phyloP scores from a whole-genome alignment of 495 filamentous ascomycete genomes.

The Cercophora newfieldiana region DNA sequence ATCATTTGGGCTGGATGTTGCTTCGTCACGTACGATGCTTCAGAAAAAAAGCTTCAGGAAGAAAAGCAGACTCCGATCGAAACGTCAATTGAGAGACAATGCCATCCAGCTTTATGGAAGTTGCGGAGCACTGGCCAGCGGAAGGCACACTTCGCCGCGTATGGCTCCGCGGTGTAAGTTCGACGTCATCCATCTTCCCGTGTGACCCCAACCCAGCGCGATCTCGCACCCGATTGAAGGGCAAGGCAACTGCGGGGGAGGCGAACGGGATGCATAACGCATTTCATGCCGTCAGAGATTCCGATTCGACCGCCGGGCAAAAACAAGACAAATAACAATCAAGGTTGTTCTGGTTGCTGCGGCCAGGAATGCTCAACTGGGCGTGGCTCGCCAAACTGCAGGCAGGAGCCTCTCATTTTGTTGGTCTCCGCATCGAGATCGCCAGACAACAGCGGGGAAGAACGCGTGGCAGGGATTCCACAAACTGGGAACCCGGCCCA shows the following conservation, averaged over 20 bases:
- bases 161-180: constrained; percentile 22
- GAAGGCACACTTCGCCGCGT: constrained; percentile 6
- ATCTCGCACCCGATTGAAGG: constrained; percentile 18
- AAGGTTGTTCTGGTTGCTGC: not conserved
- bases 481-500: too few relatives aligned
- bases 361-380: not conserved
- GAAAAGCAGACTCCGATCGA: not conserved
- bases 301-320: constrained; percentile 16
- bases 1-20: constrained; percentile 23
- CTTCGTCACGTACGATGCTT: not conserved
- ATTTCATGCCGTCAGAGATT: constrained; percentile 5
- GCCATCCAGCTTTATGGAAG: not conserved
- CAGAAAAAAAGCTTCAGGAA: not conserved
- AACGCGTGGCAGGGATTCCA: too few relatives aligned
- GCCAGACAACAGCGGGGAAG: not conserved
- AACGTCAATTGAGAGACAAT: not conserved
- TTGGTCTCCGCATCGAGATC: not conserved
- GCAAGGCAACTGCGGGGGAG: constrained; percentile 15
- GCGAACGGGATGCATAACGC: constrained; percentile 14
- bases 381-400: not conserved
- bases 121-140: not conserved
- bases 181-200: constrained; percentile 32
- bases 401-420: not conserved
- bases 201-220: constrained; percentile 10
- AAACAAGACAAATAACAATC: not conserved